phyloP scores from a whole-genome alignment of 192 early-diverging fungal genomes.

The Gryganskiella cystojenkinii region DNA sequence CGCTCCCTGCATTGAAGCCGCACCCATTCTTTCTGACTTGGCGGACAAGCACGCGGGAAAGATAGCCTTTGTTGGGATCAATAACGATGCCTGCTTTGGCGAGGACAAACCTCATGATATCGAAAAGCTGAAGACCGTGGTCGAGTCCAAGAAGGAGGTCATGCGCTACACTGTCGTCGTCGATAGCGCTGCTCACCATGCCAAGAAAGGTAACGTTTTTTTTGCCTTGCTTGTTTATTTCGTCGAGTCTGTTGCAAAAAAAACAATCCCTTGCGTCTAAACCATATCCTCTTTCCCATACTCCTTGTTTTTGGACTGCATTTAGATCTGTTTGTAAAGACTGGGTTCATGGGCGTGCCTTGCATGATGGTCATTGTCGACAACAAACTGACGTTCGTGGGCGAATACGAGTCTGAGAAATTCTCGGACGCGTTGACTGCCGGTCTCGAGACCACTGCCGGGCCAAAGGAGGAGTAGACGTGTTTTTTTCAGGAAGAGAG shows the following conservation, averaged over 20 bases:
- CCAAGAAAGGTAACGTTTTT: not conserved
- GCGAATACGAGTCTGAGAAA: too few relatives aligned
- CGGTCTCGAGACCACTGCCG: too few relatives aligned
- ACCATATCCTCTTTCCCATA: too few relatives aligned
- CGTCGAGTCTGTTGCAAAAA: not conserved
- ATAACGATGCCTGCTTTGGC: conserved; percentile 2
- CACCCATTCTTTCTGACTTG: not conserved
- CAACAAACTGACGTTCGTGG: too few relatives aligned
- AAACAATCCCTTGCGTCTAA: too few relatives aligned
- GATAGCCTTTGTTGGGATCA: conserved; percentile 1
- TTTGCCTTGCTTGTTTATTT: not conserved
- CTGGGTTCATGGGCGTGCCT: too few relatives aligned
- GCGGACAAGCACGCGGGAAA: conserved; percentile 7
- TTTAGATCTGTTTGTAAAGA: not conserved
- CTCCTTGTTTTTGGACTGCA: not conserved
- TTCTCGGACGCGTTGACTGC: too few relatives aligned
- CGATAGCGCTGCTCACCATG: not conserved
- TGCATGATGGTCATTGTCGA: too few relatives aligned
- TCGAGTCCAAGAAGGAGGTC: not conserved
- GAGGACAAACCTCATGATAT: not conserved
- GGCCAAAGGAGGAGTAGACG: too few relatives aligned
- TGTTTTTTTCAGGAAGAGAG: too few relatives aligned
- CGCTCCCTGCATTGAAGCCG: not conserved
- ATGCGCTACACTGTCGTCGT: not conserved
- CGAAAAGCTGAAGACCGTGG: not conserved